Evolutionary conservation across 768 basidiomycete species (phyloP).

Genomic region (Mycena leptocephala): DNA sequence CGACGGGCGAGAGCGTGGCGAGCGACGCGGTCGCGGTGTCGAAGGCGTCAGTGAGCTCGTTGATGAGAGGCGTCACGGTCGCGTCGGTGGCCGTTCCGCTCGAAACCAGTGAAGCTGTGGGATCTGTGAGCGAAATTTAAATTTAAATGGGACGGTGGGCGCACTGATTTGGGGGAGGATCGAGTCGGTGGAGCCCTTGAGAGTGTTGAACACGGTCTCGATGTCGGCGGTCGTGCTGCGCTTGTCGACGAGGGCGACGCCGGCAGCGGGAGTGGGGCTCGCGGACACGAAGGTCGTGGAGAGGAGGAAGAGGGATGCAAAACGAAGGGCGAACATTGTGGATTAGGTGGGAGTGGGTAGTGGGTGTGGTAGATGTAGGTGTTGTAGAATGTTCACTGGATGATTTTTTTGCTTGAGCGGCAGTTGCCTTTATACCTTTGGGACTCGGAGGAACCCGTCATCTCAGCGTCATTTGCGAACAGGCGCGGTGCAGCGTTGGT

Average conservation of each 20-base stretch:
- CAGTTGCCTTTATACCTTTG: not conserved
- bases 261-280: conserved; percentile 14
- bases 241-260: conserved; percentile 16
- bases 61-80: conserved; percentile 41
- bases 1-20: conserved; percentile 27
- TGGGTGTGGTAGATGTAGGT: not conserved
- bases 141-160: not conserved
- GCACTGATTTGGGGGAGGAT: conserved; percentile 43
- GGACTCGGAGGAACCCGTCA: not conserved
- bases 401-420: not conserved
- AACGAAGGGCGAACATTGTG: conserved; percentile 36
- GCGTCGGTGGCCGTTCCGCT: conserved; percentile 37
- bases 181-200: conserved; percentile 37
- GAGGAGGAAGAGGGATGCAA: conserved; percentile 20
- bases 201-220: conserved; percentile 34
- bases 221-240: conserved; percentile 38
- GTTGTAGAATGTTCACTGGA: not conserved
- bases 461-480: not conserved
- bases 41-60: conserved; percentile 39
- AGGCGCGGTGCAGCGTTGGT: not conserved
- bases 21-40: conserved; percentile 41
- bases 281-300: conserved; percentile 32
- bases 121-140: not conserved
- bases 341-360: not conserved
- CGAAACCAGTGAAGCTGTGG: conserved; percentile 23